Evolutionary conservation across 495 filamentous ascomycete genomes (phyloP).

Genomic region (Cladorrhinum samala): DNA sequence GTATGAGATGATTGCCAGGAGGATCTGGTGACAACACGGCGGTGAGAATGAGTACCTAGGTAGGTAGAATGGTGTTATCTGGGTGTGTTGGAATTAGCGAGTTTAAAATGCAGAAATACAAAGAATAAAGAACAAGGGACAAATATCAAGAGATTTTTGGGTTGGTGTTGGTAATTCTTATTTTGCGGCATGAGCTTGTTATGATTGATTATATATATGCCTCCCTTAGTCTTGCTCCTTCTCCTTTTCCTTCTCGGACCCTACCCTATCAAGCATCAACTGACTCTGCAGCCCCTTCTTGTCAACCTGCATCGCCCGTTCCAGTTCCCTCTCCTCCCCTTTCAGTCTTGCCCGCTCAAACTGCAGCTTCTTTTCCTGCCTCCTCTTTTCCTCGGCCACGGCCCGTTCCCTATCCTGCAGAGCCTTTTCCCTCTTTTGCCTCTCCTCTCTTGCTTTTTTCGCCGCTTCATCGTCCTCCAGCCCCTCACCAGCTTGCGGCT

Average conservation of each 20-base stretch:
- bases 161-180: not conserved
- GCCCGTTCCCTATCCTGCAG: constrained; percentile 65
- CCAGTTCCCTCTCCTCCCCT: constrained; percentile 73
- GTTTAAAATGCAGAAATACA: not conserved
- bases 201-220: not conserved
- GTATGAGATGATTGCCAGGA: constrained; percentile 77
- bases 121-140: too few relatives aligned
- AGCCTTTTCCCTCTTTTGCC: constrained; percentile 65
- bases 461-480: constrained; percentile 60
- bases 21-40: constrained; percentile 30
- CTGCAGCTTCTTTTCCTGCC: constrained; percentile 57
- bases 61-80: constrained; percentile 5
- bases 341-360: constrained; percentile 60
- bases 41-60: not conserved
- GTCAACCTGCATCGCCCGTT: constrained; percentile 68
- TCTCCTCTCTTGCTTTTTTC: constrained; percentile 56
- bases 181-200: too few relatives aligned
- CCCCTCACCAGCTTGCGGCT: constrained; percentile 31
- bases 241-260: not conserved
- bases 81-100: not conserved
- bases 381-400: constrained; percentile 69
- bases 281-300: constrained; percentile 67
- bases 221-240: not conserved
- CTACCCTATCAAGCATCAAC: constrained; percentile 24
- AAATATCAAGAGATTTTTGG: not conserved